Conservation (phyloP, 805 yeast species). For the Metschnikowia gelsemii region DNA sequence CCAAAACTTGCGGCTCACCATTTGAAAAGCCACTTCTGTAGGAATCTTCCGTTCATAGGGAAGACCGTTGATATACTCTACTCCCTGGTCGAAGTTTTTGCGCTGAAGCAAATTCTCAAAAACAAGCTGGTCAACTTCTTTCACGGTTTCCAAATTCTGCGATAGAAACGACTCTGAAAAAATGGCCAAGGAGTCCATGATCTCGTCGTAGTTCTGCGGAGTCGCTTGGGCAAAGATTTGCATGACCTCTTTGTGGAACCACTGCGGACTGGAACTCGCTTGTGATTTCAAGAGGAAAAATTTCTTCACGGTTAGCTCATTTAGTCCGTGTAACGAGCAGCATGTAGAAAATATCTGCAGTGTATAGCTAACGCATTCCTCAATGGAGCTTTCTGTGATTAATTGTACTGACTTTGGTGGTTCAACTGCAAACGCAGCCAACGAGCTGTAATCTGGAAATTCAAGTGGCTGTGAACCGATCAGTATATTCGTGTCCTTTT, state of each 20-base stretch:
- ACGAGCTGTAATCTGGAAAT: conserved; percentile 4
- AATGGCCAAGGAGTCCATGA: conserved; percentile 21
- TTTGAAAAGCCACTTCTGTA: conserved; percentile 4
- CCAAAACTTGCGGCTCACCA: conserved; percentile 33
- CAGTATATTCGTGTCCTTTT: background rate
- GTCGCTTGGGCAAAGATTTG: conserved; percentile 26
- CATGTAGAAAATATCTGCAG: conserved; percentile 26
- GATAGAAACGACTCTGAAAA: conserved; percentile 26
- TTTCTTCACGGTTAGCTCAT: conserved; percentile 32
- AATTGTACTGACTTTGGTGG: conserved; percentile 4
- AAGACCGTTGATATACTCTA: conserved; percentile 17
- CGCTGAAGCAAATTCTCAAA: conserved; percentile 30
- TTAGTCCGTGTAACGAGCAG: conserved; percentile 34
- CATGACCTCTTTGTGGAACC: conserved; percentile 29
- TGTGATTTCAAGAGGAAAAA: conserved; percentile 29
- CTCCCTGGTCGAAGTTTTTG: conserved; percentile 29
- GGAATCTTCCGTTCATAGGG: conserved; percentile 18
- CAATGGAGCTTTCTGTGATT: background rate
- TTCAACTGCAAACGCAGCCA: conserved; percentile 22
- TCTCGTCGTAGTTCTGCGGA: conserved; percentile 23
- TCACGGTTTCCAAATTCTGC: conserved; percentile 9
- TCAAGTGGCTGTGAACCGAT: background rate
- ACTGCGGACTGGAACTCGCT: background rate
- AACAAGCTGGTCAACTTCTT: conserved; percentile 24
- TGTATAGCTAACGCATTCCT: conserved; percentile 1